A percentile compares a stretch with the other conserved stretches of the same genome.
Conservation (phyloP, 805 yeast genomes). For the Cyberlindnera americana region DNA sequence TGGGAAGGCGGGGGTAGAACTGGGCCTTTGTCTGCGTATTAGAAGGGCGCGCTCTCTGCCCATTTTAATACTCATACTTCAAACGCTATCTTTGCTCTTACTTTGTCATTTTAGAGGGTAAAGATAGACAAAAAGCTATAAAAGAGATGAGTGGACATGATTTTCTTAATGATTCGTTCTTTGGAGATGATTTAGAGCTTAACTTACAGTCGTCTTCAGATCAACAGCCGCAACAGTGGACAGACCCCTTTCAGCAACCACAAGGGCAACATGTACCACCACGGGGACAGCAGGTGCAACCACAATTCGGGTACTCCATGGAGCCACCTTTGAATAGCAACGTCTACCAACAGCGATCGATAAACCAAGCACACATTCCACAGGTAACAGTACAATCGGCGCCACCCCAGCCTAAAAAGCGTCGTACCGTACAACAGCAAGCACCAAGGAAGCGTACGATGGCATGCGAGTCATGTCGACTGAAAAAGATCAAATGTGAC, state of each 20-base stretch:
- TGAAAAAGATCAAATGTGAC: conserved; percentile 47
- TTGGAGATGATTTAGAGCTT: neutral
- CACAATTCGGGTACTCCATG: neutral
- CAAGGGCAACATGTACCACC: neutral
- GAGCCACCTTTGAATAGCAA: neutral
- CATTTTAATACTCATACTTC: too few relatives aligned
- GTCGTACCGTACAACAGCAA: neutral
- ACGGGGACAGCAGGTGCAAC: neutral
- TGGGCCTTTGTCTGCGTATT: too few relatives aligned
- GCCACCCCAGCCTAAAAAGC: neutral
- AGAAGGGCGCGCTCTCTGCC: too few relatives aligned
- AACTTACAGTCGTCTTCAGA: too few relatives aligned
- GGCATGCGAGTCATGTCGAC: conserved; percentile 42
- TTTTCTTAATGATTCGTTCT: conserved; percentile 1
- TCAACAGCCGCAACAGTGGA: conserved; percentile 3
- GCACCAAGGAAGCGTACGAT: conserved; percentile 17
- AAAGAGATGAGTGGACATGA: too few relatives aligned
- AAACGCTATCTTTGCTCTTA: too few relatives aligned
- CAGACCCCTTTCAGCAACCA: conserved; percentile 1
- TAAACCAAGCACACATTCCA: neutral
- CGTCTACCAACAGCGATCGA: neutral
- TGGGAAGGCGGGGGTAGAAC: too few relatives aligned
- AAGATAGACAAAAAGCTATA: too few relatives aligned
- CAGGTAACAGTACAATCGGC: conserved; percentile 1
- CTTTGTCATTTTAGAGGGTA: too few relatives aligned